Base-by-base conservation (phyloP, 441 rosid genomes). In the Populus tomentosa region DNA sequence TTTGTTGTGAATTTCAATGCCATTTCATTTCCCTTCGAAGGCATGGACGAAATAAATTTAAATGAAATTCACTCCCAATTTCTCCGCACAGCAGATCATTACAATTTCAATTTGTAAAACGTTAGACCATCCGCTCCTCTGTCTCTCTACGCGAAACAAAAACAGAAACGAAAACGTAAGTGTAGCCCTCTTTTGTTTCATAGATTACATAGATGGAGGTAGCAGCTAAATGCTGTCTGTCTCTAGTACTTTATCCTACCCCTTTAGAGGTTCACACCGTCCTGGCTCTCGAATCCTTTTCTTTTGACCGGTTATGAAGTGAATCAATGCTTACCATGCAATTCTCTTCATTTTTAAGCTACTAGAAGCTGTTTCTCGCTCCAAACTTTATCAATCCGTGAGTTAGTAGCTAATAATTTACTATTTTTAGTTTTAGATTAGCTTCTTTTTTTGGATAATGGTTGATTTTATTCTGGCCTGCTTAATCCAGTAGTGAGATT, bases 1-100 rank as follows among this genome's bases (percentile, higher is more conserved):
- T 84, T 64, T 79, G 67, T 64, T 72, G 82, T 76, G 79, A 20
- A 82, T 84, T 82, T 84, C 85, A 75, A 84, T 38, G 28, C 8
- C 78, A 79, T 79, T 75, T 81, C 77, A 10, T 61, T 73, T 74
- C 10, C n/a, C 10, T 30, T 28, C 16, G 7, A n/a, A 13, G 23
- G 13, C 21, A 20, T 7, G 36, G 14, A 14, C 56, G 18, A 4
- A 42, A 42, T 0, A 13, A 13, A 13, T 42, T 21, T 33, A 21
- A 16, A 42, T 77, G 65, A 40, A 77, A 77, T 63, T 77, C 64
- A 50, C 70, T 46, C 63, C 65, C 21, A 50, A 69, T 76, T 70
- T 40, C 68, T 18, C 16, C n/a, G 40, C 74, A 7, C 10, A 61
- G 32, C 62, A 77, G 74, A 78, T 79, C 80, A 56, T 73, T 76